Evolutionary conservation across 495 filamentous ascomycete genomes (phyloP), one percentile per base, ranked within the genome.

Genomic region (Schizothecium vesticola): DNA sequence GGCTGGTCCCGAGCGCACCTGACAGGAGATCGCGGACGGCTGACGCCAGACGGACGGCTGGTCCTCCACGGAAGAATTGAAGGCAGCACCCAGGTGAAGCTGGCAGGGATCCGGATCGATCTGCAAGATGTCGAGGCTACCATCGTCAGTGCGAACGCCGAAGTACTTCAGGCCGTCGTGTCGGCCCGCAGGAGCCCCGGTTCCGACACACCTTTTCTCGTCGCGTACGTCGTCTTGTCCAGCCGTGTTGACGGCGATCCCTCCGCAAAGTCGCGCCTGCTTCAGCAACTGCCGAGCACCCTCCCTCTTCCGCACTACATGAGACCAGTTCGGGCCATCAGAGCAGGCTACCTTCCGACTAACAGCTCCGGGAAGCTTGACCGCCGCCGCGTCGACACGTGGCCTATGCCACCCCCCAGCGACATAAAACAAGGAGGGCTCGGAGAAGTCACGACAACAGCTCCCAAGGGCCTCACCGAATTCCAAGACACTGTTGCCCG

Each of bases 71-170:
- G 78, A 2, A 80, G 86, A 1, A 78, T 84, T 8, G 69, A 65
- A 0, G 83, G 83, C 5, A 82, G 84, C 65, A 82, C 77, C 7
- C 82, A 85, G 69, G 69, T 86, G 55, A 87, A 88, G 66, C 55
- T 88, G 3, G 73, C 81, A 0, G 86, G 86, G 0, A 63, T 86
- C 8, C 83, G 86, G 0, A 80, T 87, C 11, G 84, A 88, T 6
- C 66, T 88, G 0, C 62, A 75, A 16, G 86, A 88, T 13, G 75
- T 87, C 7, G 84, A 85, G 68, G 23, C 19, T 2, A 67, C 69
- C 10, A 73, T 86, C 0, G 2, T 84, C 3, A 11, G 65, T 1
- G 60, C 70, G 0, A 62, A 72, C 0, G 78, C 77, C 1, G 31
- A 23, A 0, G 12, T 85, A 0, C 26, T 4, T 1, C 73, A 80